These are phyloP conservation scores for Coniochaeta hoffmannii DNA, from an alignment of 2,329 filamentous ascomycete genomes.

Conservation along the genomic window DNA sequence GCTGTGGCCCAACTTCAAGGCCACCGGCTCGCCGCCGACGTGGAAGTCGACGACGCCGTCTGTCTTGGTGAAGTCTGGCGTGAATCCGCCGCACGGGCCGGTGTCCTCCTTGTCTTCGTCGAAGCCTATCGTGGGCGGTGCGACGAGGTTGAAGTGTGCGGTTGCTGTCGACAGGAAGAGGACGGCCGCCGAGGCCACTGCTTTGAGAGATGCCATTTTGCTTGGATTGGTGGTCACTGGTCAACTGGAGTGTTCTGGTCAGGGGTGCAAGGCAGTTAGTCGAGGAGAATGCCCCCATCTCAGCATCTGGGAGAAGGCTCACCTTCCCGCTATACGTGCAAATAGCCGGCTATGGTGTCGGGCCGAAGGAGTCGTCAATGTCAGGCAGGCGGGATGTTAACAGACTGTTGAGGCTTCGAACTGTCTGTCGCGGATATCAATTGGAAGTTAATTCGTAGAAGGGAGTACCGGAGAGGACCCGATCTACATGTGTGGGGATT, in stretches of 20 bases:
- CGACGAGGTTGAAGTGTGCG: constrained; percentile 48
- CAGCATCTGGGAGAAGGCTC: background rate
- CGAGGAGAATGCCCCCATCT: background rate
- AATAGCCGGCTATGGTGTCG: background rate
- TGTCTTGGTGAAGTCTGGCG: constrained; percentile 30
- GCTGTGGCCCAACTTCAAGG: constrained; percentile 39
- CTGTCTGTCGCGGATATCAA: background rate
- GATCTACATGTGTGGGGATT: background rate
- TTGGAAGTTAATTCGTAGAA: background rate
- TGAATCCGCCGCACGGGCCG: constrained; percentile 48
- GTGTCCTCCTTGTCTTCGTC: constrained; percentile 36
- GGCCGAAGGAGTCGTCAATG: background rate
- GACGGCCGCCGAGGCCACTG: constrained; percentile 24
- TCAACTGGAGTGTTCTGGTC: background rate
- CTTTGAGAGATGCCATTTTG: constrained; percentile 30
- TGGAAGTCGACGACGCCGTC: constrained; percentile 42
- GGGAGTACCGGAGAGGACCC: background rate
- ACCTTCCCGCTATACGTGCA: background rate
- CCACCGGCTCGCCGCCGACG: constrained; percentile 47
- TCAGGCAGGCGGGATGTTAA: background rate
- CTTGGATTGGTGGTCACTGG: constrained; percentile 3
- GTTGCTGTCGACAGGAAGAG: constrained; percentile 31
- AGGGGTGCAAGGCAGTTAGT: background rate
- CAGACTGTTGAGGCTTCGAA: background rate
- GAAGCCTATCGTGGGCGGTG: constrained; percentile 39